Evolutionary conservation across 495 filamentous ascomycete genomes (phyloP), one percentile per base, ranked within the genome.

Genomic region (Darksidea phi): DNA sequence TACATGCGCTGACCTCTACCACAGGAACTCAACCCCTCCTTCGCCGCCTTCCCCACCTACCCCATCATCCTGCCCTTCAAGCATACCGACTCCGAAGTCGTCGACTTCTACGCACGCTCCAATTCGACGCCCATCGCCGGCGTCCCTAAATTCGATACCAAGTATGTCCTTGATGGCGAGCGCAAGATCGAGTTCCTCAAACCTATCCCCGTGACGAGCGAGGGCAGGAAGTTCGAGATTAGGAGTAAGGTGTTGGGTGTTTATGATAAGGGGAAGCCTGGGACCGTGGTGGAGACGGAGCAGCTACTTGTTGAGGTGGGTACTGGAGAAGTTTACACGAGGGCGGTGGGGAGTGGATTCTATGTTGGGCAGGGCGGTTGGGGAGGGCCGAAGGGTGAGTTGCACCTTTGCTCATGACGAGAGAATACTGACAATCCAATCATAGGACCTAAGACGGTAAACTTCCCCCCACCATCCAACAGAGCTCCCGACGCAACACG

Each of bases 221-320:
- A 76, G 7, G 91, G 90, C 45, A 79, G 75, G 54, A 82, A 79
- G 57, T 93, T 92, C 69, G 88, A 95, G 77, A 72, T 92, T 42
- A 82, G 88, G 54, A 84, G 79, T 64, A 91, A 89, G 73, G 86
- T 94, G 26, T 72, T 95, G 11, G 91, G 91, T 17, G 88, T 95
- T 13, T 95, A 93, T 73, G 91, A 95, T 73, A 96, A 95, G 77
- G 91, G 91, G 55, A 88, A 90, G 68, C 81, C 88, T 0, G 89
- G 89, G 18, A 86, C 82, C 13, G 90, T 95, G 3, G 77, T 95
- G 10, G 91, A 95, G 72, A 89, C 85, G 12, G 87, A 95, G 77
- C 79, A 85, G 38, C 77, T 85, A 17, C 82, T 95, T 28, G 87
- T 92, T 0, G 89, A 95, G 58, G 84, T 77, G 43, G 72, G 72